These are phyloP conservation scores for Pelargonium hybrid DNA, from an alignment of 441 rosid genomes.

Conservation along the genomic window DNA sequence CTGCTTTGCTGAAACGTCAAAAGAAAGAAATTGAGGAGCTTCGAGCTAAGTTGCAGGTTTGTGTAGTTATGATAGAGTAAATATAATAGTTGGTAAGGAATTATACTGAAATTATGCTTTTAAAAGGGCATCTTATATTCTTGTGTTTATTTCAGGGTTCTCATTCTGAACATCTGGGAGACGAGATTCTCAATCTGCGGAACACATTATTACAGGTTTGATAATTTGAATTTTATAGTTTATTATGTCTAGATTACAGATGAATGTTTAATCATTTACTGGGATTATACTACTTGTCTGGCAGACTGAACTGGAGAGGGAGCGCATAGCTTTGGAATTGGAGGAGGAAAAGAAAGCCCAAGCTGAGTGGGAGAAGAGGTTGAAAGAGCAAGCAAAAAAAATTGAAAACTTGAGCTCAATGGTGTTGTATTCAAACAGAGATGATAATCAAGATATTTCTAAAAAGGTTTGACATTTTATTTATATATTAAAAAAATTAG, in stretches of 20 bases:
- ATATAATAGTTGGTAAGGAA: neutral
- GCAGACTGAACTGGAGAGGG: slow-evolving; percentile 92
- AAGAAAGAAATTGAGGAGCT: slow-evolving; percentile 98
- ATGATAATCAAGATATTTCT: slow-evolving; percentile 46
- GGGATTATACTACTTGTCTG: slow-evolving; percentile 12
- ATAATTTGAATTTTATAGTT: slow-evolving; percentile 16
- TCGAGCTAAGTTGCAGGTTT: slow-evolving; percentile 76
- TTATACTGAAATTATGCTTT: neutral
- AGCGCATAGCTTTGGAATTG: slow-evolving; percentile 76
- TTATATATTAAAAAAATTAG: slow-evolving; percentile 17
- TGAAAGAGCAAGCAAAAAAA: slow-evolving; percentile 89
- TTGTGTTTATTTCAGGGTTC: slow-evolving; percentile 43
- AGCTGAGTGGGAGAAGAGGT: slow-evolving; percentile 77
- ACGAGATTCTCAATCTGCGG: slow-evolving; percentile 83
- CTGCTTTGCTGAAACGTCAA: slow-evolving; percentile 91
- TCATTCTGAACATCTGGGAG: slow-evolving; percentile 81
- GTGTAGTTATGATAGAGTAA: neutral
- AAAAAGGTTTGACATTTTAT: slow-evolving; percentile 48
- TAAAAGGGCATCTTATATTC: neutral
- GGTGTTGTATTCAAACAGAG: slow-evolving; percentile 71
- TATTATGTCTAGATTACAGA: slow-evolving; percentile 3
- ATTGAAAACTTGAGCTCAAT: slow-evolving; percentile 84
- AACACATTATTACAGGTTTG: slow-evolving; percentile 80
- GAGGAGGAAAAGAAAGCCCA: slow-evolving; percentile 96
- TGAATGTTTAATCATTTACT: slow-evolving; percentile 10